Percentiles rank a stretch among this genome's conserved stretches.
Conservation (phyloP, 2,329 filamentous ascomycete genomes). For the Diaporthe amygdali region DNA sequence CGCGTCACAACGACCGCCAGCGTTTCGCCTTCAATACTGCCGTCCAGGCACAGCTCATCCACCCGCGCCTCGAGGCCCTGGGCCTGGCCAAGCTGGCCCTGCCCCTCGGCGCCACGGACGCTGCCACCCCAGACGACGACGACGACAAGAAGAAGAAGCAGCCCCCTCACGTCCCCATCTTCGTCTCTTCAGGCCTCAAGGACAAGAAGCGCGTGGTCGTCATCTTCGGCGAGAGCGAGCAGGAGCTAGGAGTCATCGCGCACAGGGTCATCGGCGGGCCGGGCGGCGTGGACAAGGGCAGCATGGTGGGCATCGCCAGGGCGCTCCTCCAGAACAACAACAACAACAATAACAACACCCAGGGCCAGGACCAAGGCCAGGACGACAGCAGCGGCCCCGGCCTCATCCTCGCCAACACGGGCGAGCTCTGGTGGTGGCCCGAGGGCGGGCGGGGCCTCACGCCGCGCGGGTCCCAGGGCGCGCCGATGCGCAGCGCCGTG, state of each 20-base stretch:
- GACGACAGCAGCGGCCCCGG: conserved; percentile 46
- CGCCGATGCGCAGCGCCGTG: conserved; percentile 68
- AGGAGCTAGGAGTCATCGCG: conserved; percentile 78
- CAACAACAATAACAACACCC: neutral
- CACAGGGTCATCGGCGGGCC: conserved; percentile 68
- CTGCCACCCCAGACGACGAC: conserved; percentile 40
- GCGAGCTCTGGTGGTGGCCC: conserved; percentile 79
- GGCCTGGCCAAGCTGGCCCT: conserved; percentile 67
- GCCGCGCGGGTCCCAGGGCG: conserved; percentile 56
- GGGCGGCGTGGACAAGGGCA: conserved; percentile 74
- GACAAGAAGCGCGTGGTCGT: conserved; percentile 70
- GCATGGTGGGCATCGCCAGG: conserved; percentile 67
- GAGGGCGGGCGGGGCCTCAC: conserved; percentile 66
- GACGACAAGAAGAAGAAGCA: no score
- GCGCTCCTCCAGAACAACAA: conserved; percentile 40
- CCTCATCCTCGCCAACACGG: conserved; percentile 78
- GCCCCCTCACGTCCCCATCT: conserved; percentile 75
- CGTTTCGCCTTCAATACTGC: conserved; percentile 79
- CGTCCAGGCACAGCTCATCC: conserved; percentile 60
- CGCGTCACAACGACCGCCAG: conserved; percentile 78
- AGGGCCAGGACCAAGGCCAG: neutral
- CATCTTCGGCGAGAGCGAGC: conserved; percentile 72
- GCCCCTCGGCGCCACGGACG: conserved; percentile 51
- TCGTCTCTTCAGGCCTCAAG: conserved; percentile 59
- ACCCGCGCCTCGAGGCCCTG: conserved; percentile 63